Percentiles rank a stretch among this genome's conserved stretches.
phyloP scores from a whole-genome alignment of 192 early-diverging fungal genomes.

The Piromyces sp. region DNA sequence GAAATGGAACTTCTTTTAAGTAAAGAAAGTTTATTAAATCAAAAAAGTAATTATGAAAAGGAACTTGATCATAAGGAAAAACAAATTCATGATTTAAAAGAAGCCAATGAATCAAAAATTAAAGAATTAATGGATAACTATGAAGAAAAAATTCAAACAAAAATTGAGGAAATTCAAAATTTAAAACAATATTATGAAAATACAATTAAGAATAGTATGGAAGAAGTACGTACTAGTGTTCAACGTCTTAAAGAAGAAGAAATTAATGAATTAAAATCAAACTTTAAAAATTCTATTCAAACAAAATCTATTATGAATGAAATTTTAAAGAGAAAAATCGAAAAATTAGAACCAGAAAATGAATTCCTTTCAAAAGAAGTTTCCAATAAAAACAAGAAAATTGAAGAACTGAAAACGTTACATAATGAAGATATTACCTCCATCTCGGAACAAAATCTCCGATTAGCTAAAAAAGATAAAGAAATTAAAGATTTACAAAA shows the following conservation, averaged over 20 bases:
- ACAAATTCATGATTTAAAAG: not conserved
- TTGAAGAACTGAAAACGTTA: not conserved
- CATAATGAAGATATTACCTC: not conserved
- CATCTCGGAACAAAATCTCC: not conserved
- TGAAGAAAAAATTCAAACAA: not conserved
- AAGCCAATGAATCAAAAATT: not conserved
- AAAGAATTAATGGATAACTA: not conserved
- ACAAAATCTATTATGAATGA: not conserved
- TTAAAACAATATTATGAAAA: not conserved
- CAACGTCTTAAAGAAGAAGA: not conserved
- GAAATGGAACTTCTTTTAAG: not conserved
- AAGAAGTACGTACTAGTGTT: not conserved
- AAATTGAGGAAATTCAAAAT: not conserved
- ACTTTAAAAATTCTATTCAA: not conserved
- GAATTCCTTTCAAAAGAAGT: not conserved
- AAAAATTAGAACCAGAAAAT: not conserved
- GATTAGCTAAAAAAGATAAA: not conserved
- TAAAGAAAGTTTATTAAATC: not conserved
- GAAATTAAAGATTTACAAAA: not conserved
- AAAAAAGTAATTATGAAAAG: not conserved
- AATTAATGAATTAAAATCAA: not conserved
- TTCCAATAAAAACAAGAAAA: not conserved
- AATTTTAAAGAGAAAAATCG: not conserved
- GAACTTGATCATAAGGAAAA: not conserved
- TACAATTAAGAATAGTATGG: not conserved